A percentile compares a stretch with the other conserved stretches of the same genome.
These are phyloP conservation scores for Fusarium pseudoanthophilum DNA, from an alignment of 2,329 filamentous ascomycete species.

Conservation along the genomic window DNA sequence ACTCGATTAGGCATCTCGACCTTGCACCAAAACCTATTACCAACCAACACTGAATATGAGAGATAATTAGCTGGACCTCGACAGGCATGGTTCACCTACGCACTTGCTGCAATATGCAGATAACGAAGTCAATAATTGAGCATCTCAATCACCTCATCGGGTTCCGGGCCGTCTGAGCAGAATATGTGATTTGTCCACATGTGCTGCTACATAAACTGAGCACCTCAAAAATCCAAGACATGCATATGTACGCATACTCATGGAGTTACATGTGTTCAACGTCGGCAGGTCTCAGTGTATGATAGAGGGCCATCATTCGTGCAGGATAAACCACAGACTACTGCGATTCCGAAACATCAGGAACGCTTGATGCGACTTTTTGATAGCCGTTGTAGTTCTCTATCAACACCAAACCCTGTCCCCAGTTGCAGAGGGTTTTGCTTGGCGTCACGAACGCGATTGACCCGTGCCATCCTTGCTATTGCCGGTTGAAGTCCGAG, in stretches of 20 bases:
- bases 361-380: constrained; percentile 13
- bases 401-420: constrained; percentile 17
- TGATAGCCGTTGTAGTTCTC: constrained; percentile 6
- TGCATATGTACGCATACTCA: neutral
- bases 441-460: constrained; percentile 10
- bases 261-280: neutral
- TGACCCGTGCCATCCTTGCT: constrained; percentile 31
- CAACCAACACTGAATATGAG: neutral
- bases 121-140: neutral
- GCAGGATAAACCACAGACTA: neutral
- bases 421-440: constrained; percentile 3
- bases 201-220: neutral
- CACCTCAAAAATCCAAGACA: neutral
- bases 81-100: neutral
- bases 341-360: constrained; percentile 13
- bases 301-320: neutral
- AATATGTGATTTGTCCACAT: neutral
- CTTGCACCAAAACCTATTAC: neutral
- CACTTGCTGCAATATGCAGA: neutral
- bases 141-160: neutral
- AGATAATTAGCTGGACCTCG: neutral
- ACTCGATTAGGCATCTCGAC: constrained; percentile 11
- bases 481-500: constrained; percentile 35
- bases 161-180: neutral
- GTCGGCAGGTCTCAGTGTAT: neutral